Evolutionary conservation across 2,329 filamentous ascomycete genomes (phyloP).

Genomic region (Tolypocladium capitatum): DNA sequence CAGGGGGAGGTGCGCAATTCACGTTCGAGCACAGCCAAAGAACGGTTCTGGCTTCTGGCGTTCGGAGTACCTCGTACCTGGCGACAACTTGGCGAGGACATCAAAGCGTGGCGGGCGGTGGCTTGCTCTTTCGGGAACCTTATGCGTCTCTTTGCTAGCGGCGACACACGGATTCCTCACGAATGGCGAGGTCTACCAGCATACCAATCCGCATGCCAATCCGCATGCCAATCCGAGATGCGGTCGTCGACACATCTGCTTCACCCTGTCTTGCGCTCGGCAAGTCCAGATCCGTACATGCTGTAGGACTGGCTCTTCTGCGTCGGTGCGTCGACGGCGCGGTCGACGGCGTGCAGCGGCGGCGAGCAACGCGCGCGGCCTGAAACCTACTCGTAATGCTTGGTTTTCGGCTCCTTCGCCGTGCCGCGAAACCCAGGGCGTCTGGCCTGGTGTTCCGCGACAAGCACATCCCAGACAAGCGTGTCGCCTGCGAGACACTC

Average conservation of each 20-base stretch:
- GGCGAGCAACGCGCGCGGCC: too few species aligned
- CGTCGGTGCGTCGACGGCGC: not conserved
- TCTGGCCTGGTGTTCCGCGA: not conserved
- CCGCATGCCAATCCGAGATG: too few species aligned
- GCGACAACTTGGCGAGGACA: too few species aligned
- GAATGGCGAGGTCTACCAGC: too few species aligned
- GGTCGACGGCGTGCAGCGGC: not conserved
- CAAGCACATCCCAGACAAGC: not conserved
- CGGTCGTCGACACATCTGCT: not conserved
- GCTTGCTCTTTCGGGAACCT: not conserved
- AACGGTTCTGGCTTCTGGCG: not conserved
- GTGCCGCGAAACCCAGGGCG: not conserved
- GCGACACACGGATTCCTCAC: too few species aligned
- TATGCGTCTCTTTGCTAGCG: not conserved
- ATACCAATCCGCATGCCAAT: too few species aligned
- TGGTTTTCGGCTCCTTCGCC: not conserved
- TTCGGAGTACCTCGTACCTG: not conserved
- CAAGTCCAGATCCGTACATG: not conserved
- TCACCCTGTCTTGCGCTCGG: not conserved
- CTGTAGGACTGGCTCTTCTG: not conserved
- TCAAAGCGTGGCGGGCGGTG: not conserved
- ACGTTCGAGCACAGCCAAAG: too few species aligned
- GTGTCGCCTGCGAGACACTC: not conserved
- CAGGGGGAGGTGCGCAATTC: not conserved
- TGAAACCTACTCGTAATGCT: not conserved